A percentile compares a stretch with the other conserved stretches of the same genome.
phyloP scores from a whole-genome alignment of 108 stramenopile genomes.

The Nitzschia sp. region DNA sequence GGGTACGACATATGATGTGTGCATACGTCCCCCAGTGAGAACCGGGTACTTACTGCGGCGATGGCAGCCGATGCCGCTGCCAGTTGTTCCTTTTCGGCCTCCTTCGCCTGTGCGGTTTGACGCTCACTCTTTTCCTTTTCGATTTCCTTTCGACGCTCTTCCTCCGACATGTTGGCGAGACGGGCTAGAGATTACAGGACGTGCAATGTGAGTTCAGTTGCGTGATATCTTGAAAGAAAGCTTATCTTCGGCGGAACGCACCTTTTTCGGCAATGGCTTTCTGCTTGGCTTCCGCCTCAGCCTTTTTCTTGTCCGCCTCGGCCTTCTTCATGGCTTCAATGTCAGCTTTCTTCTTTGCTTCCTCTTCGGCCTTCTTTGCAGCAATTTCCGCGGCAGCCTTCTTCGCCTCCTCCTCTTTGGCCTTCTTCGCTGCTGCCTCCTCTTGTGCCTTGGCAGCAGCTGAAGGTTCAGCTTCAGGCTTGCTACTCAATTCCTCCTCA shows the following conservation, averaged over 20 bases:
- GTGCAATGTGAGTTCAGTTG: no score
- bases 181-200: no score
- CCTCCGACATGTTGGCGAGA: slow-evolving; percentile 31
- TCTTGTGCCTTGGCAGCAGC: slow-evolving; percentile 29
- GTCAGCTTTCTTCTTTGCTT: slow-evolving; percentile 24
- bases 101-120: slow-evolving; percentile 45
- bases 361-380: slow-evolving; percentile 28
- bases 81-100: slow-evolving; percentile 34
- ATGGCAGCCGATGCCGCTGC: slow-evolving; percentile 71
- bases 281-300: slow-evolving; percentile 15
- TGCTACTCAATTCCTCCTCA: slow-evolving; percentile 26
- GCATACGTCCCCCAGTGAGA: no score
- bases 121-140: slow-evolving; percentile 38
- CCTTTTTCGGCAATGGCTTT: slow-evolving; percentile 19
- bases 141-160: slow-evolving; percentile 33
- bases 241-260: no score
- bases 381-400: slow-evolving; percentile 4
- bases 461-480: slow-evolving; percentile 28
- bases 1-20: no score
- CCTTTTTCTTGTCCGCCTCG: slow-evolving; percentile 17
- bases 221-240: no score
- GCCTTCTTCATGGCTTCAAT: slow-evolving; percentile 18
- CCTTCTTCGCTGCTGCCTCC: slow-evolving; percentile 25
- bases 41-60: slow-evolving; percentile 47
- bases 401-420: slow-evolving; percentile 16